A percentile compares a stretch with the other conserved stretches of the same genome.
Conservation (phyloP, 192 early-diverging fungal genomes). For the Mortierella claussenii region DNA sequence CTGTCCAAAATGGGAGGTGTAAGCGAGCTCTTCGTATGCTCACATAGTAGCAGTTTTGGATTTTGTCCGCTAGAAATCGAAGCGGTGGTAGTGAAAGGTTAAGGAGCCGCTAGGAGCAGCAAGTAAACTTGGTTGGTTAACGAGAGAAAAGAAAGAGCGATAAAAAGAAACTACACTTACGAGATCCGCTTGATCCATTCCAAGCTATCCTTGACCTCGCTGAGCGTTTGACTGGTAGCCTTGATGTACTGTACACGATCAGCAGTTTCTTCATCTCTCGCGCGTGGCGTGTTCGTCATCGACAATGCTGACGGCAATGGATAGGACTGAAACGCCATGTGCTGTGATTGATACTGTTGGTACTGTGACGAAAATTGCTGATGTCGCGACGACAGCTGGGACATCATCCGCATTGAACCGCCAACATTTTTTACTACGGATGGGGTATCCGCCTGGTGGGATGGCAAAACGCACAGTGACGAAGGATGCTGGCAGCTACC, state of each 20-base stretch:
- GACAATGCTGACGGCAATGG: neutral
- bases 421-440: too few species aligned
- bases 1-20: too few species aligned
- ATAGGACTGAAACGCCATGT: neutral
- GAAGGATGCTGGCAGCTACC: neutral
- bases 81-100: constrained; percentile 1
- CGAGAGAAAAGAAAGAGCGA: neutral
- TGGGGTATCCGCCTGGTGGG: neutral
- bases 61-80: constrained; percentile 22
- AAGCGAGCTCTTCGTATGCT: neutral
- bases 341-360: neutral
- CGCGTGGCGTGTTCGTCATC: neutral
- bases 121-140: too few species aligned
- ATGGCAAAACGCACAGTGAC: neutral
- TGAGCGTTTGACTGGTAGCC: constrained; percentile 9
- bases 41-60: constrained; percentile 16
- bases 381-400: neutral
- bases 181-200: constrained; percentile 24
- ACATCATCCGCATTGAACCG: too few species aligned
- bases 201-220: constrained; percentile 35
- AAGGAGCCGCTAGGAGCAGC: too few species aligned
- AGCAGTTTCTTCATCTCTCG: neutral
- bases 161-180: constrained; percentile 11
- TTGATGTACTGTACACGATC: constrained; percentile 17
- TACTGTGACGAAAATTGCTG: neutral